A percentile compares a stretch with the other conserved stretches of the same genome.
Conservation (phyloP, 768 basidiomycete genomes). For the Amanita fuliginea region DNA sequence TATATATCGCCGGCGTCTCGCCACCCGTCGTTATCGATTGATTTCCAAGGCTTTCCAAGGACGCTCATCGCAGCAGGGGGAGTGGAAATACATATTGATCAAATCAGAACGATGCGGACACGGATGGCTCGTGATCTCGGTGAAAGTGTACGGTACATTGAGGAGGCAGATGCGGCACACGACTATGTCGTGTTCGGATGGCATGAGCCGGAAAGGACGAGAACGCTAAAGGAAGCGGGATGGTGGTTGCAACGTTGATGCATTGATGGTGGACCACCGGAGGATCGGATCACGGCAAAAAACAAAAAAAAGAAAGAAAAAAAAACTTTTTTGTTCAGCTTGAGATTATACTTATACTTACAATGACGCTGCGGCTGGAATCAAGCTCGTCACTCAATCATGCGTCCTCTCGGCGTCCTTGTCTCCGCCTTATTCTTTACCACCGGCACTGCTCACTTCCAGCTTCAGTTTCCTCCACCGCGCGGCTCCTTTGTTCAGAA, state of each 20-base stretch:
- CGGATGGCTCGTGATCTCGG: constrained; percentile 34
- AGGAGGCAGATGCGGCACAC: constrained; percentile 6
- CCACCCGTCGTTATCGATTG: constrained; percentile 14
- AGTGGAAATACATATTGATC: constrained; percentile 27
- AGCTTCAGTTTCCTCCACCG: constrained; percentile 57
- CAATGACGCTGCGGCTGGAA: neutral
- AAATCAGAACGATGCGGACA: constrained; percentile 24
- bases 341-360: no score
- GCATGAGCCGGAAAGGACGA: constrained; percentile 26
- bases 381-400: neutral
- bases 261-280: no score
- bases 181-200: constrained; percentile 22
- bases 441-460: constrained; percentile 61
- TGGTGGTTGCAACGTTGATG: neutral
- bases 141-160: constrained; percentile 11
- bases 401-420: neutral
- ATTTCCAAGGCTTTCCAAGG: constrained; percentile 37
- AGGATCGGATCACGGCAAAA: neutral
- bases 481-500: constrained; percentile 56
- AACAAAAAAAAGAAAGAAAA: no score
- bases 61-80: constrained; percentile 38
- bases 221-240: neutral
- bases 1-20: constrained; percentile 40
- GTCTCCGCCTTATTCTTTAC: constrained; percentile 18
- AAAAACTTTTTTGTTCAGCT: constrained; percentile 7